Percentiles rank a stretch among this genome's conserved stretches.
Evolutionary conservation across 2,329 filamentous ascomycete species (phyloP).

Genomic region (Botrytis tulipae): DNA sequence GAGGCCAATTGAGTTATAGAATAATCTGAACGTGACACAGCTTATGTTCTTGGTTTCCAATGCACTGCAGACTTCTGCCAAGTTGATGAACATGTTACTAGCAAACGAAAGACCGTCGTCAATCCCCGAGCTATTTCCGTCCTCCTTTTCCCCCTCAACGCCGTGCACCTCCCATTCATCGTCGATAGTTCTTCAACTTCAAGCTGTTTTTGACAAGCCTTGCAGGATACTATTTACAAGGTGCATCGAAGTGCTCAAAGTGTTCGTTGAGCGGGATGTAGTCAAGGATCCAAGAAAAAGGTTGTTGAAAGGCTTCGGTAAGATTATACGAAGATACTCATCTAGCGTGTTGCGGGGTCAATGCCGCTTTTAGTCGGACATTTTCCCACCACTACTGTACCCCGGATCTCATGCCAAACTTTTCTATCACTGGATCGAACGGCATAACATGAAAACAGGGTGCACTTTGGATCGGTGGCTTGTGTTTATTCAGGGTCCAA

Average conservation of each 20-base stretch:
- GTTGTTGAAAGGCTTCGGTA: not conserved
- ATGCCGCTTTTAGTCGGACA: slow-evolving; percentile 19
- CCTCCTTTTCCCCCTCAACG: not conserved
- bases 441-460: not conserved
- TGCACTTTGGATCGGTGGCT: not conserved
- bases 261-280: not conserved
- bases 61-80: not conserved
- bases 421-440: not conserved
- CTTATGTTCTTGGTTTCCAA: not conserved
- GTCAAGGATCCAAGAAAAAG: not conserved
- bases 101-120: not conserved
- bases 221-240: not conserved
- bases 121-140: not conserved
- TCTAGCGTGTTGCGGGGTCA: slow-evolving; percentile 19
- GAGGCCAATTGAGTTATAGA: not conserved
- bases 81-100: not conserved
- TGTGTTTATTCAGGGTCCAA: not conserved
- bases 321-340: not conserved
- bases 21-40: not conserved
- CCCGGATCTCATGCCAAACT: not conserved
- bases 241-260: not conserved
- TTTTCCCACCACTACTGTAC: slow-evolving; percentile 12
- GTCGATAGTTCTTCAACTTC: not conserved
- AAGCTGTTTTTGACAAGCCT: not conserved
- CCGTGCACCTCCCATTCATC: not conserved